phyloP scores from a whole-genome alignment of 2,329 filamentous ascomycete species.

The Neopestalotiopsis rosae region DNA sequence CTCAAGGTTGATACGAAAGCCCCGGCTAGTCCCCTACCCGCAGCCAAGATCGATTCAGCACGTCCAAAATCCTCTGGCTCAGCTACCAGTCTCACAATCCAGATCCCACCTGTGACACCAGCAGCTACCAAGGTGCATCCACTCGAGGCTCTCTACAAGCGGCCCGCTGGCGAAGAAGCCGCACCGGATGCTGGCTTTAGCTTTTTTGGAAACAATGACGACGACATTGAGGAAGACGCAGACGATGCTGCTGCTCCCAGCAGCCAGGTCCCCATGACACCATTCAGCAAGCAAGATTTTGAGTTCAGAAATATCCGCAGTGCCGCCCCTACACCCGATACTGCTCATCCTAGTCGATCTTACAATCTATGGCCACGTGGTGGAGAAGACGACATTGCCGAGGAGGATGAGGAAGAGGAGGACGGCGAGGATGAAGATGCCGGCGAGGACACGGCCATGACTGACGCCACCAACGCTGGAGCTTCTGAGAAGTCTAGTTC shows the following conservation, averaged over 20 bases:
- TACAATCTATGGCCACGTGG: conserved; percentile 62
- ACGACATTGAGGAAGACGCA: conserved; percentile 48
- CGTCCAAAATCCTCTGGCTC: conserved; percentile 58
- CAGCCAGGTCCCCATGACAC: conserved; percentile 71
- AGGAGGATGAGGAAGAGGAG: conserved; percentile 50
- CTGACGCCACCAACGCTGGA: conserved; percentile 17
- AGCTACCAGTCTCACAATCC: conserved; percentile 57
- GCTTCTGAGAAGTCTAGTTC: conserved; percentile 16
- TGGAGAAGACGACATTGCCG: conserved; percentile 39
- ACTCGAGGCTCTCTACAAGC: conserved; percentile 91
- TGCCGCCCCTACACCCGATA: conserved; percentile 93
- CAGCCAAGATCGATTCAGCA: conserved; percentile 36
- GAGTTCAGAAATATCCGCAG: conserved; percentile 79
- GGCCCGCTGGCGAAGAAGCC: conserved; percentile 49
- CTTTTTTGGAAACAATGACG: conserved; percentile 71
- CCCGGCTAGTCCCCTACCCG: conserved; percentile 25
- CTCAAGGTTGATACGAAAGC: conserved; percentile 27
- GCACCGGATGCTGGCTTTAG: conserved; percentile 67
- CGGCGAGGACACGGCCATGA: conserved; percentile 25
- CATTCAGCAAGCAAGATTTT: conserved; percentile 80
- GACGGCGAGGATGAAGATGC: conserved; percentile 19
- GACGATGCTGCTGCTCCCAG: conserved; percentile 21
- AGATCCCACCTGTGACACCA: conserved; percentile 55
- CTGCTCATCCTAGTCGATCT: conserved; percentile 73
- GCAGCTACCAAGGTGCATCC: conserved; percentile 71